Evolutionary conservation across 176 grass and related monocot genomes (phyloP).

Genomic region (Carex myosuroides): DNA sequence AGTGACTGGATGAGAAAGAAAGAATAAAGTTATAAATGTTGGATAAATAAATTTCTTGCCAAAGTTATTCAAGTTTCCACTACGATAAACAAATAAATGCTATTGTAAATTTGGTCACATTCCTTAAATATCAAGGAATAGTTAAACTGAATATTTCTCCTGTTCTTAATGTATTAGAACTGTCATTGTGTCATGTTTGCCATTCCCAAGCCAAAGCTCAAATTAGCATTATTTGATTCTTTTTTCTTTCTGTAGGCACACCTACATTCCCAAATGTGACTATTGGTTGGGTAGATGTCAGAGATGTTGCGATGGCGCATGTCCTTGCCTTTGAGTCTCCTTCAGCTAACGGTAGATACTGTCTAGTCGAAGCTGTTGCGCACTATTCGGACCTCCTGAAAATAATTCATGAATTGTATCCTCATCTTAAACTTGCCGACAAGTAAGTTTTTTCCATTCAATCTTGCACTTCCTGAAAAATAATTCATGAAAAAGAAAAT

Average conservation of each 20-base stretch:
- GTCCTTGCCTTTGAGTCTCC: constrained; percentile 22
- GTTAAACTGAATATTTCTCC: background rate
- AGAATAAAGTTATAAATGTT: background rate
- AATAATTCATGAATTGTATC: constrained; percentile 32
- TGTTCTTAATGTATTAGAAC: background rate
- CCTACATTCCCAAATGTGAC: constrained; percentile 23
- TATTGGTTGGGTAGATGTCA: constrained; percentile 25
- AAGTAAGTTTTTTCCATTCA: constrained; percentile 21
- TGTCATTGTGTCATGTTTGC: background rate
- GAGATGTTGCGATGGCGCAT: constrained; percentile 30
- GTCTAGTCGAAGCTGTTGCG: constrained; percentile 20
- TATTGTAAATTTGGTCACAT: background rate
- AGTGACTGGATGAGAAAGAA: background rate
- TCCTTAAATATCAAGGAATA: background rate
- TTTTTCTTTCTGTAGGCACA: background rate
- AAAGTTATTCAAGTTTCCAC: background rate
- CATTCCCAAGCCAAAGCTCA: background rate
- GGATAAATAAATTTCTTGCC: background rate
- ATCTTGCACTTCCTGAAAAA: background rate
- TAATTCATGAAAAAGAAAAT: background rate
- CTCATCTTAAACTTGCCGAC: constrained; percentile 20
- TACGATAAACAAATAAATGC: background rate
- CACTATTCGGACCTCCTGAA: constrained; percentile 26
- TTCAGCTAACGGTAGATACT: constrained; percentile 24
- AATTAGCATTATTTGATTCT: background rate